phyloP scores from a whole-genome alignment of 2,329 filamentous ascomycete genomes.

The Sporothrix dimorphospora region DNA sequence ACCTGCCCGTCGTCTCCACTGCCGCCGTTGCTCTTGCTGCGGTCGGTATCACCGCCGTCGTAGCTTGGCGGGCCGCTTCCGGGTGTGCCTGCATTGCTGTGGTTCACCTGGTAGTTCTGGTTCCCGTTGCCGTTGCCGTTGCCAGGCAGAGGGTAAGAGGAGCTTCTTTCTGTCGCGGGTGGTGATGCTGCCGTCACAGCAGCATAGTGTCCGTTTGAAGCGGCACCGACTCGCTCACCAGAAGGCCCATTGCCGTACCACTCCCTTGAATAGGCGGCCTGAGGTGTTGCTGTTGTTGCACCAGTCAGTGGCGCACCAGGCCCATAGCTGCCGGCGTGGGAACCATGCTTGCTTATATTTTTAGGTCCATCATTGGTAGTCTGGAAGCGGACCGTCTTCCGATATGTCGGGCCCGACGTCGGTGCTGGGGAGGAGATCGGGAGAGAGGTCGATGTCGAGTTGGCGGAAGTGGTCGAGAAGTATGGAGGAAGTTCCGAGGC shows the following conservation, averaged over 20 bases:
- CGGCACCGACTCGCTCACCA: background rate
- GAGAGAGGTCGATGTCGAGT: slow-evolving; percentile 5
- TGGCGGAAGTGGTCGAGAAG: slow-evolving; percentile 13
- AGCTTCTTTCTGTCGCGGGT: background rate
- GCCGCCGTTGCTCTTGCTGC: slow-evolving; percentile 15
- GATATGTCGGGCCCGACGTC: slow-evolving; percentile 15
- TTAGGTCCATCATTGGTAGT: slow-evolving; percentile 17
- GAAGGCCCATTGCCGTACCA: background rate
- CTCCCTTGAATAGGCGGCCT: background rate
- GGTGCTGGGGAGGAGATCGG: background rate
- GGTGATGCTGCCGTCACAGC: background rate
- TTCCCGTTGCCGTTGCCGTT: background rate
- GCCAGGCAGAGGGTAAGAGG: background rate
- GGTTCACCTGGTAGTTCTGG: background rate
- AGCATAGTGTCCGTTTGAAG: background rate
- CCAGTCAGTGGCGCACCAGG: background rate
- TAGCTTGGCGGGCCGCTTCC: slow-evolving; percentile 19
- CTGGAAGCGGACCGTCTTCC: slow-evolving; percentile 35
- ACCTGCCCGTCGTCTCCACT: slow-evolving; percentile 28
- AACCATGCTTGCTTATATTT: slow-evolving; percentile 22
- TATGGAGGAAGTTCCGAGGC: slow-evolving; percentile 23
- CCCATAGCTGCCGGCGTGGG: background rate
- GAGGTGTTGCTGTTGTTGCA: background rate
- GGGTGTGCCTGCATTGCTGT: background rate
- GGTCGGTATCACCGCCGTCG: slow-evolving; percentile 12